Evolutionary conservation across 73 alveolate genomes (phyloP).

Genomic region (Paramecium caudatum): DNA sequence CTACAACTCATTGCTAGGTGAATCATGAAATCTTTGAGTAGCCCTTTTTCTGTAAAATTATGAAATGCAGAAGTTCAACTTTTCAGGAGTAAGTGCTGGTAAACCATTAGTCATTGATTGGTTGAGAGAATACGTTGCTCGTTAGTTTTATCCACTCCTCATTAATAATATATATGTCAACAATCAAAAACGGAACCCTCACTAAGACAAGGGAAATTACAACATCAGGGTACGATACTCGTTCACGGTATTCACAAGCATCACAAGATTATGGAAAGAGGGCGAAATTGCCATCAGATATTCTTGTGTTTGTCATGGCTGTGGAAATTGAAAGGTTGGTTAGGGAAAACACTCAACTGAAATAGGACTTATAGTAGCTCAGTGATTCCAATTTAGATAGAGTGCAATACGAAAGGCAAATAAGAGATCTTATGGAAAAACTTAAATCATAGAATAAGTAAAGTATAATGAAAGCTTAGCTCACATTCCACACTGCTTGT

Average conservation of each 20-base stretch:
- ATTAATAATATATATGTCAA: not conserved
- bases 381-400: conserved; percentile 39
- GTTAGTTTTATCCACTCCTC: conserved; percentile 9
- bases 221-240: not conserved
- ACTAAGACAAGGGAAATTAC: not conserved
- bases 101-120: conserved; percentile 44
- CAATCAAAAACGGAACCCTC: conserved; percentile 26
- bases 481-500: not conserved
- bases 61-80: not conserved
- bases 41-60: not conserved
- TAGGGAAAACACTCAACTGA: conserved; percentile 19
- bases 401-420: conserved; percentile 33
- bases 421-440: conserved; percentile 59
- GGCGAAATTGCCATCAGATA: conserved; percentile 17
- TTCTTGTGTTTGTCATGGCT: conserved; percentile 30
- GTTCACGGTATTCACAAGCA: conserved; percentile 18
- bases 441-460: conserved; percentile 2
- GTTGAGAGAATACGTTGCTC: conserved; percentile 29
- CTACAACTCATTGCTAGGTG: not conserved
- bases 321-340: conserved; percentile 32
- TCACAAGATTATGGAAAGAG: conserved; percentile 3
- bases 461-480: not conserved
- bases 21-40: not conserved
- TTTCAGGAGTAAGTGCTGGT: conserved; percentile 6
- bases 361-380: not conserved